Evolutionary conservation across 2,329 filamentous ascomycete genomes (phyloP), one percentile per base, ranked within the genome.

Genomic region (Chaetomiaceae sp.): DNA sequence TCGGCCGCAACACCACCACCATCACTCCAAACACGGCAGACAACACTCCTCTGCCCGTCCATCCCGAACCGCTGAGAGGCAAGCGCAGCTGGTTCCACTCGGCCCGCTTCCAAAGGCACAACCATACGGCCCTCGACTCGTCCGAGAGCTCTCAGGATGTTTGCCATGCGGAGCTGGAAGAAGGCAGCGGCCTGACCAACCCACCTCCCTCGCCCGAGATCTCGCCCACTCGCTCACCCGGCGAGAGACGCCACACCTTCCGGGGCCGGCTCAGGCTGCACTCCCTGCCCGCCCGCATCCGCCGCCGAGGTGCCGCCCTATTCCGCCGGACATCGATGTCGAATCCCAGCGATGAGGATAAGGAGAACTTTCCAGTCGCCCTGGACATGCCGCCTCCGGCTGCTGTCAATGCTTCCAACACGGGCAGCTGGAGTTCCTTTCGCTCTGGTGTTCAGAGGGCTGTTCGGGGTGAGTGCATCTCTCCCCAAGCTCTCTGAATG

Each of bases 371-470:
- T 3, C 15, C 29, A 7, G n/a, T 9, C 9, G n/a, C n/a, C n/a
- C 11, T 33, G 15, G 3, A 40, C 12, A 5, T 9, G 5, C 31
- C 36, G 2, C 9, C 20, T 19, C 17, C 20, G 7, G 29, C 27
- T 3, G n/a, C 31, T 8, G 17, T 12, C 11, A 17, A 31, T 6
- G 15, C 15, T 12, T 11, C 31, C 36, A 37, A 37, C 17, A 37
- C 53, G 6, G 43, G 44, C 2, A 55, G 53, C 39, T 55, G 37
- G 44, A 51, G 44, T n/a, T 52, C 54, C 7, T 56, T 56, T 20
- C 50, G 54, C 5, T 42, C 37, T 11, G 46, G 50, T 7, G 36
- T 53, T 6, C 54, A 53, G 36, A 46, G 44, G 15, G 46, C 50
- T 34, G 36, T 53, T 9, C 39, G 42, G 25, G 54, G 54, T 56